Base-by-base conservation (phyloP, 2,329 filamentous ascomycete genomes). In the Fusarium austroafricanum region DNA sequence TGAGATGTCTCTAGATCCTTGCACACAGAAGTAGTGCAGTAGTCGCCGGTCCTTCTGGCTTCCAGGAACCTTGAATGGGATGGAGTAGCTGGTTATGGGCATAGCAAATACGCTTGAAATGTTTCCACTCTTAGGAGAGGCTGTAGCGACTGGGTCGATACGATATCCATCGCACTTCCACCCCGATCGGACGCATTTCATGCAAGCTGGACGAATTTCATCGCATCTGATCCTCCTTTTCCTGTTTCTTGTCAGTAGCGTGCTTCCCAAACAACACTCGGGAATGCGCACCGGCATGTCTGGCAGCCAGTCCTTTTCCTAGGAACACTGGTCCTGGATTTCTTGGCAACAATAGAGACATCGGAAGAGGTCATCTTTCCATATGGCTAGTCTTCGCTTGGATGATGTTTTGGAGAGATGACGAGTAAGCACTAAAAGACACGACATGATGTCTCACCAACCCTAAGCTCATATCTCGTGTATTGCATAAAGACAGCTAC, bases 191-290 rank as follows among this genome's bases (percentile, higher is more conserved):
- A 46, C 8, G 8, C 59, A 62, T 38, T 31, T 62, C 5, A 10
- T 10, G 7, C 59, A 62, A 5, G 40, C 43, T 3, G 59, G 59
- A 2, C 38, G 46, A 2, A n/a, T 38, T 37, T 62, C 59, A 11
- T 62, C 59, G 4, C 59, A 62, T 26, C 15, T 62, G 18, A 62
- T 62, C 35, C 57, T 55, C 14, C 59, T 47, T 43, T 62, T 62
- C 2, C 59, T 62, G 9, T 3, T 10, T 2, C 2, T 1, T 38
- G 31, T 62, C 3, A 62, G 29, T 20, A 12, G 2, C 26, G 31
- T 3, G 3, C 7, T 4, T 6, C 5, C 18, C 14, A 4, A 11
- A 15, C 17, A 14, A 17, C 21, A 21, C 15, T 5, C 6, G 1
- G 4, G 3, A 10, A 14, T 1, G 55, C 59, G 18, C 1, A 62